These are phyloP conservation scores for Komagataella pseudopastoris DNA, from an alignment of 805 yeast species.

Conservation along the genomic window DNA sequence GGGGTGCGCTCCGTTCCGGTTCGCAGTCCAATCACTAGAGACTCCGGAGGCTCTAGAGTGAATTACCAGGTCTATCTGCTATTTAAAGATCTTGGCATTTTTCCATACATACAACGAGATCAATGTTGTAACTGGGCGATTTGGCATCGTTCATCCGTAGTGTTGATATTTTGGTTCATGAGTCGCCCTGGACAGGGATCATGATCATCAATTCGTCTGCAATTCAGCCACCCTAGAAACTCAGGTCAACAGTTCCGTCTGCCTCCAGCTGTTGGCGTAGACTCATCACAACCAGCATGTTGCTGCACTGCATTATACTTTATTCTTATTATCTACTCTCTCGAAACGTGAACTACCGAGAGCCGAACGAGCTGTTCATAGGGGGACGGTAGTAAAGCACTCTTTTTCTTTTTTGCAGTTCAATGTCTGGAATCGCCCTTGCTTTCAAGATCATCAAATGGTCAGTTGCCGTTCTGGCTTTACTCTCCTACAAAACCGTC, in stretches of 20 bases:
- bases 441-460: neutral
- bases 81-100: too few species aligned
- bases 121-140: neutral
- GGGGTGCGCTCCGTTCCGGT: neutral
- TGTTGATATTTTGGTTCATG: too few species aligned
- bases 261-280: neutral
- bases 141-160: neutral
- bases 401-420: neutral
- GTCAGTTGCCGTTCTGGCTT: slow-evolving; percentile 1
- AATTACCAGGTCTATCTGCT: too few species aligned
- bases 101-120: neutral
- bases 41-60: too few species aligned
- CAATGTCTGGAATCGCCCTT: neutral
- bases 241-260: neutral
- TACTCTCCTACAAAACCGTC: slow-evolving; percentile 42
- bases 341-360: neutral
- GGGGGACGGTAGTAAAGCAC: neutral
- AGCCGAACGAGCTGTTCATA: neutral
- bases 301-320: too few species aligned
- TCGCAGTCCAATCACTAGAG: neutral
- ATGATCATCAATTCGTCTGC: too few species aligned
- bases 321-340: neutral
- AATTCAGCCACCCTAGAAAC: too few species aligned
- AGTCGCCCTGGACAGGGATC: too few species aligned
- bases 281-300: neutral